Evolutionary conservation across 306 rosid genomes (phyloP).

Genomic region (Quercus mongolica): DNA sequence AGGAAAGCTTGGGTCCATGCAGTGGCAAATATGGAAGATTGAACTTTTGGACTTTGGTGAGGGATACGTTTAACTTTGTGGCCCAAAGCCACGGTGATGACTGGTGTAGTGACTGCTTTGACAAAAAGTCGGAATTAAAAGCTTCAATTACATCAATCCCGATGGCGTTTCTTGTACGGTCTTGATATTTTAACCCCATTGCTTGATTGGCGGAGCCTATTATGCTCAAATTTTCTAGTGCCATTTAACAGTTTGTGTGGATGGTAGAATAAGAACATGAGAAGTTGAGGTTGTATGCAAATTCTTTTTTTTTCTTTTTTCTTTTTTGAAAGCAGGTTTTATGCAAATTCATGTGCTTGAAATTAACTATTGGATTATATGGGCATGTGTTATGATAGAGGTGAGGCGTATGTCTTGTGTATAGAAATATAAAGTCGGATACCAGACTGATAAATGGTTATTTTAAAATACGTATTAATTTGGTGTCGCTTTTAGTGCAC

Average conservation of each 20-base stretch:
- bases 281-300: too few species aligned
- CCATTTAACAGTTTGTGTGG: background rate
- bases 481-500: too few species aligned
- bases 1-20: background rate
- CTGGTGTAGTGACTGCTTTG: background rate
- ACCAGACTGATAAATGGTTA: too few species aligned
- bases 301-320: too few species aligned
- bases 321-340: too few species aligned
- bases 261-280: background rate
- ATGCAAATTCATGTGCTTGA: too few species aligned
- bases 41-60: too few species aligned
- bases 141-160: conserved; percentile 17
- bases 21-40: conserved; percentile 15
- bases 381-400: too few species aligned
- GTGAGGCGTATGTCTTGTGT: too few species aligned
- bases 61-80: background rate
- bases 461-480: too few species aligned
- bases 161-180: conserved; percentile 1
- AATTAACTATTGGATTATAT: too few species aligned
- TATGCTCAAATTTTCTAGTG: background rate
- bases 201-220: conserved; percentile 31
- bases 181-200: background rate
- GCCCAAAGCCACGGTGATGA: background rate
- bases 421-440: too few species aligned
- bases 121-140: background rate